Base-by-base conservation (phyloP, 1,139 yeast species). In the Yueomyces sp. region DNA sequence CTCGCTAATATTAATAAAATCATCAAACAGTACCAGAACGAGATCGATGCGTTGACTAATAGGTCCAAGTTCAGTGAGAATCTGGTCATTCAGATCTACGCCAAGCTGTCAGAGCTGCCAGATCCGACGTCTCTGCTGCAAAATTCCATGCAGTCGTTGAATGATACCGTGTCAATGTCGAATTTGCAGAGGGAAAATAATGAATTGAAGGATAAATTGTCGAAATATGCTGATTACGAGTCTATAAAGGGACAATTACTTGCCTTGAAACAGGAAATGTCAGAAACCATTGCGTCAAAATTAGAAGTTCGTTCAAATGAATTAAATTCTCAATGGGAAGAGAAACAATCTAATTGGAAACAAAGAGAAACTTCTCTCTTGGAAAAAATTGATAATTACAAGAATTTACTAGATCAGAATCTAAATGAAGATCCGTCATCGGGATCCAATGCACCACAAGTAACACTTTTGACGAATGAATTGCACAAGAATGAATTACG, bases 51-150 rank as follows among this genome's bases (percentile, higher is more conserved):
- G 38, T 68, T 91, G 50, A 85, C 96, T 3, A 77, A 75, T 52
- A 76, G 91, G 52, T 78, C 85, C 48, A 86, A 87, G 57, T 69
- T 64, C 41, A 78, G 84, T 1, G 97, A 91, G 56, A 69, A 71
- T 35, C 70, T 78, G 40, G 81, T 91, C 56, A 75, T 87, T 61
- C 78, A 78, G 27, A 68, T 85, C 29, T 89, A 89, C 65, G 69
- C 87, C 46, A 67, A 76, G 28, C 66, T 91, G 11, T 85, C 87
- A 2, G 96, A 89, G 56, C 91, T 95, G 0, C 96, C 97, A 0
- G 96, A 91, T 63, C 97, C 97, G 3, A 74, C 73, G 47, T 95
- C 96, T 2, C 63, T 89, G 39, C 65, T 89, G 45, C 86, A 83
- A 53, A 72, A 76, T 35, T 76, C 93, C 3, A 62, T 83, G 33